Base-by-base conservation (phyloP, 164 flowering plant species). In the Stephania yunnanensis region DNA sequence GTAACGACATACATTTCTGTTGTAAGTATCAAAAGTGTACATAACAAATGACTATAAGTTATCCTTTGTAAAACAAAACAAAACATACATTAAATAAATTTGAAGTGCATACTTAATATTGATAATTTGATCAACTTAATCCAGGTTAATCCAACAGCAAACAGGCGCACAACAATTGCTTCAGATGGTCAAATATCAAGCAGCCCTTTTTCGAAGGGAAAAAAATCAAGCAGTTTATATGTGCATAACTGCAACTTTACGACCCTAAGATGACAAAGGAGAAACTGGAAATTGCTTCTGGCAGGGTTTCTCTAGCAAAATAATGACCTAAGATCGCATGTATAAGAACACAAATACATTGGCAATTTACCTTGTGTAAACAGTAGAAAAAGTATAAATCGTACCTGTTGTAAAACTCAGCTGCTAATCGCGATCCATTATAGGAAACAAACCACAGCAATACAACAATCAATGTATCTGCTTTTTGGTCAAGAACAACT, bases 371-470 rank as follows among this genome's bases (percentile, higher is more conserved):
- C 66, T 61, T 61, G 10, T 61, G 8, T n/a, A 61, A 20, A 42
- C 42, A 69, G 20, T 7, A 74, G 42, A 61, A 50, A 72, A 19
- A 55, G 52, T n/a, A 50, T 30, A 10, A 72, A 58, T 58, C 44
- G 50, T 84, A 88, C 91, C 85, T 84, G 76, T 55, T 80, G 78
- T 80, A 85, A 55, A 84, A 78, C 74, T 87, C 86, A 20, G 85
- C 67, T 22, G 80, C 81, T 76, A 80, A 79, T 42, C 84, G 79
- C 8, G 84, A 85, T 45, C 83, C 82, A 55, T 85, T 88, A 83
- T 83, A 80, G 76, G 71, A 84, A 29, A 85, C 74, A 78, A 85
- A 88, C 91, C 89, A 87, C 78, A 88, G 76, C 82, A 86, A 75
- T 71, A 88, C 87, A 63, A 88, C 19, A 48, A 86, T 79, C 80